Conservation (phyloP, 23 red algal species). For the Gracilaria domingensis region DNA sequence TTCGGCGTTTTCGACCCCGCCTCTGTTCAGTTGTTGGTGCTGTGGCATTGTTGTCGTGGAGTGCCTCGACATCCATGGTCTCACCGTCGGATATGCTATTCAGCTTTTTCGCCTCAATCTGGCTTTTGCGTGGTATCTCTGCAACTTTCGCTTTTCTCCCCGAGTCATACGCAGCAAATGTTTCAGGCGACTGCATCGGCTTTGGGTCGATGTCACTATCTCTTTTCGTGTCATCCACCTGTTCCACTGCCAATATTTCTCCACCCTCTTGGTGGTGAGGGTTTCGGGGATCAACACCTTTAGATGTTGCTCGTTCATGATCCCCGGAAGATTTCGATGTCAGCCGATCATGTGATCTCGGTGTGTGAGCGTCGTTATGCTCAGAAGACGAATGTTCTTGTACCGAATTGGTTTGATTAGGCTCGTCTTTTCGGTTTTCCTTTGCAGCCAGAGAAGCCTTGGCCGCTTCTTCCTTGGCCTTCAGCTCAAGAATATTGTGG, state of each 20-base stretch:
- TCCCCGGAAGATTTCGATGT: not conserved
- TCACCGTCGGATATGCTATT: not conserved
- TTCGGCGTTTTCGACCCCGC: conserved; percentile 1
- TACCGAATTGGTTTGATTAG: not conserved
- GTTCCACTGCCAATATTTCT: not conserved
- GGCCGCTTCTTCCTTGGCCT: conserved; percentile 9
- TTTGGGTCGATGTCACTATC: not conserved
- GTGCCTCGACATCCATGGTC: not conserved
- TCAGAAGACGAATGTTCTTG: not conserved
- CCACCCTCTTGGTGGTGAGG: not conserved
- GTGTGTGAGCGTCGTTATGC: not conserved
- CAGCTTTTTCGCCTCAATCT: not conserved
- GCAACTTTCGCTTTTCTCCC: not conserved
- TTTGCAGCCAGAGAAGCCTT: not conserved
- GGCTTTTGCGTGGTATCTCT: not conserved
- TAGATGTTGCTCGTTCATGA: not conserved
- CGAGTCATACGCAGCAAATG: not conserved
- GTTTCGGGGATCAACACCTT: not conserved
- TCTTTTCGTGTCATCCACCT: not conserved
- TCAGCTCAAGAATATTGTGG: conserved; percentile 24
- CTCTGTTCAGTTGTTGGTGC: not conserved
- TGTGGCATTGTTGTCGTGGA: not conserved
- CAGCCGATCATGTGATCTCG: not conserved
- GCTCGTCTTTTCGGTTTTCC: not conserved
- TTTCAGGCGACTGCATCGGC: not conserved